Base-by-base conservation (phyloP, 75 land plant species). In the Pinus taeda region DNA sequence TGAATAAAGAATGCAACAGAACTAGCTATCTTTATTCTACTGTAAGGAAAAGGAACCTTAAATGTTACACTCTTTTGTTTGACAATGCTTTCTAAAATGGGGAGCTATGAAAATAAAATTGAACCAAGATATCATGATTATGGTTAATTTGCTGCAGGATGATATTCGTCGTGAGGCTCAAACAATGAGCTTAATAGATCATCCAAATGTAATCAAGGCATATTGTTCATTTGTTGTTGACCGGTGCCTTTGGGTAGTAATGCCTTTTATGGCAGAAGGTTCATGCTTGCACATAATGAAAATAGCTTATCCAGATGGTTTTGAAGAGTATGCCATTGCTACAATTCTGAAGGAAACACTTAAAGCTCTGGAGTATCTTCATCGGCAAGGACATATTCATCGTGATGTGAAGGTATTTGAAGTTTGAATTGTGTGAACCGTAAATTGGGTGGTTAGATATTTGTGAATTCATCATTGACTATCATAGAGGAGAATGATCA, bases 271-370 rank as follows among this genome's bases (percentile, higher is more conserved):
- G 99, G 89, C 93, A 73, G 98, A 97, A 76, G 99, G 99, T 57
- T 97, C 99, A 15, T 97, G 99, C 63, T 78, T 97, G 75, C 99
- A 97, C 77, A 90, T 97, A n/a, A 97, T 97, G 99, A 97, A 97
- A 81, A 83, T 85, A 74, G 85, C 93, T 71, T 93, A 85, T 81
- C 90, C 98, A 33, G 98, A 97, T 77, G 99, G 99, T 74, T 90
- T 97, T 77, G 96, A 93, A 61, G 99, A 97, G 83, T 57, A 81
- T 21, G 85, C 89, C 15, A 97, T 97, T 82, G 91, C 91, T 65
- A 84, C 93, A 30, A 90, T 97, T 67, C 81, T 97, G 57, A 95
- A 95, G 83, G 99, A 97, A 72, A 82, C 91, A 69, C 85, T 97
- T 26, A 97, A 90, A 77, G 99, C 97, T 60, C 83, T 97, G 69